Evolutionary conservation across 169 alveolate species (phyloP).

Genomic region (Cryptosporidium bovis): DNA sequence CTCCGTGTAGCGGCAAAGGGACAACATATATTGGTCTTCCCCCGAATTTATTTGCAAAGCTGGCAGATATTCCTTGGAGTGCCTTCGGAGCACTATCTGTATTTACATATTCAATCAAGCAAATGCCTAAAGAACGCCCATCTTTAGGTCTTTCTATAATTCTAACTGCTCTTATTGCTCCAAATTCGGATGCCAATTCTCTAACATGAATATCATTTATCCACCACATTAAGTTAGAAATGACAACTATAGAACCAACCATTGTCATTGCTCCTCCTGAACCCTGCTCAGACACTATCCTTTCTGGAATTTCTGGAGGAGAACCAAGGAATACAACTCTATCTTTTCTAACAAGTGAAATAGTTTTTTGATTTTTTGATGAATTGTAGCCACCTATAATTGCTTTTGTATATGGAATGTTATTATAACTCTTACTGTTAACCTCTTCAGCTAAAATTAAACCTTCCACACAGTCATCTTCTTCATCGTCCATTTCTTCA

Average conservation of each 20-base stretch:
- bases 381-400: not conserved
- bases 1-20: constrained; percentile 71
- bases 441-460: constrained; percentile 67
- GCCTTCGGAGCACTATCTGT: constrained; percentile 73
- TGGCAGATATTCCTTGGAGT: constrained; percentile 61
- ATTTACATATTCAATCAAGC: constrained; percentile 65
- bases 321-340: constrained; percentile 60
- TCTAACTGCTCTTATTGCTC: constrained; percentile 66
- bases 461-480: constrained; percentile 56
- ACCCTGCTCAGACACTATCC: constrained; percentile 29
- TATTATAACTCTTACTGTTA: constrained; percentile 53
- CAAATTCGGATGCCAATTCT: constrained; percentile 67
- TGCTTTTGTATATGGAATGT: constrained; percentile 48
- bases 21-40: constrained; percentile 74
- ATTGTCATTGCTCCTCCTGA: constrained; percentile 68
- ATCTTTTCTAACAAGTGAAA: constrained; percentile 43
- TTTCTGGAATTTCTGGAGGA: constrained; percentile 67
- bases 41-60: constrained; percentile 66
- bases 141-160: constrained; percentile 69
- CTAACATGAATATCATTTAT: constrained; percentile 59
- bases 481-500: constrained; percentile 16
- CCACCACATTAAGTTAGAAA: constrained; percentile 73
- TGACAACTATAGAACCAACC: constrained; percentile 62
- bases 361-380: constrained; percentile 12
- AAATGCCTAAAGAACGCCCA: constrained; percentile 72